Percentiles rank a stretch among this genome's conserved stretches.
These are phyloP conservation scores for Coemansia sp. DNA, from an alignment of 192 early-diverging fungal species.

Conservation along the genomic window DNA sequence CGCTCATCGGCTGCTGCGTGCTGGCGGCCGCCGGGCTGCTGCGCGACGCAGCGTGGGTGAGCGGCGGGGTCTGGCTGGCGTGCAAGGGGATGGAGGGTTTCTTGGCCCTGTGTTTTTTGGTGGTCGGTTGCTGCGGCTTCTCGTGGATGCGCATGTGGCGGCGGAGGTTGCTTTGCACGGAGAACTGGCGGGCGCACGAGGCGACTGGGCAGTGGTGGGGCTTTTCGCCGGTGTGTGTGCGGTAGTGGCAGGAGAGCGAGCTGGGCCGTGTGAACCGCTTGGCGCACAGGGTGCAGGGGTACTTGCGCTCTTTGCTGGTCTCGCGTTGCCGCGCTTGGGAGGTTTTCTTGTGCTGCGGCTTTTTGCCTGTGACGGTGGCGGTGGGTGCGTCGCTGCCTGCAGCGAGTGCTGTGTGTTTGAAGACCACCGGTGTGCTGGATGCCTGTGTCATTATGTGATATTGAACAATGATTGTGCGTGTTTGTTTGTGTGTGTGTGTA, in stretches of 20 bases:
- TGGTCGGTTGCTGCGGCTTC: conserved; percentile 10
- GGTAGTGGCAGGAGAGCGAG: conserved; percentile 49
- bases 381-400: conserved; percentile 5
- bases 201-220: conserved; percentile 49
- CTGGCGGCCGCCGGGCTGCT: not conserved
- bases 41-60: not conserved
- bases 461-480: not conserved
- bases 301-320: conserved; percentile 45
- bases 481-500: too few species aligned
- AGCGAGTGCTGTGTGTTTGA: conserved; percentile 1
- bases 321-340: conserved; percentile 13
- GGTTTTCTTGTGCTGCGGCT: not conserved
- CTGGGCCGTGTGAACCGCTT: conserved; percentile 46
- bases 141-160: conserved; percentile 48
- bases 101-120: not conserved
- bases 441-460: not conserved
- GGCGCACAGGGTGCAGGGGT: conserved; percentile 36
- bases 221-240: conserved; percentile 51
- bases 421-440: conserved; percentile 1
- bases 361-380: not conserved
- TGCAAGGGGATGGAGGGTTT: not conserved
- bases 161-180: conserved; percentile 47
- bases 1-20: not conserved
- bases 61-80: not conserved
- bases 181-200: conserved; percentile 46